Conservation (phyloP, 1,139 yeast species). For the Suhomyces atakaporum region DNA sequence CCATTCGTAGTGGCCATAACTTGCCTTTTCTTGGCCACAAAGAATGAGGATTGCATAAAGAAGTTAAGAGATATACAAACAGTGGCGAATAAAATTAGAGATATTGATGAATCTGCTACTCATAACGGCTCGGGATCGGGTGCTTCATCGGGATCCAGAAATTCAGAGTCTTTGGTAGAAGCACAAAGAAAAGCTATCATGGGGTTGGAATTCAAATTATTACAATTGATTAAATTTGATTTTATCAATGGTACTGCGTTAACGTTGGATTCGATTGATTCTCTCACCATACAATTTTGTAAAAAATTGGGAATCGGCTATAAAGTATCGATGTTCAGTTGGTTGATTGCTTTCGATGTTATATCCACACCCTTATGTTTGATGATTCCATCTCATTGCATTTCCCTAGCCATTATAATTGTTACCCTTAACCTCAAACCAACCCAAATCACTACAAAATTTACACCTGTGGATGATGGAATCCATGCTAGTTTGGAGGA, state of each 20-base stretch:
- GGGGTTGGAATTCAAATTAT: constrained; percentile 65
- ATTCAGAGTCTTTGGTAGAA: constrained; percentile 31
- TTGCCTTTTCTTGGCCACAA: constrained; percentile 76
- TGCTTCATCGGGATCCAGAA: constrained; percentile 2
- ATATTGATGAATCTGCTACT: constrained; percentile 22
- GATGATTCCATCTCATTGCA: constrained; percentile 76
- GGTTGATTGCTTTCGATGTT: constrained; percentile 77
- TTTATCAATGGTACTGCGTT: constrained; percentile 58
- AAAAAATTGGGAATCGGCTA: constrained; percentile 54
- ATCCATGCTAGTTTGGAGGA: constrained; percentile 20
- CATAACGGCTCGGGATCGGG: constrained; percentile 11
- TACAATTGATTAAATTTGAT: constrained; percentile 76
- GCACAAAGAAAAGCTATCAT: constrained; percentile 55
- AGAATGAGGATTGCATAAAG: constrained; percentile 88
- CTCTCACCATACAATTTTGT: constrained; percentile 65
- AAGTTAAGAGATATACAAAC: constrained; percentile 63
- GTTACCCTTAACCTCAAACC: constrained; percentile 46
- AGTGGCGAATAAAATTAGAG: constrained; percentile 44
- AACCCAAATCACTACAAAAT: constrained; percentile 28
- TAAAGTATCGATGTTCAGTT: constrained; percentile 56
- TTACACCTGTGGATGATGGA: constrained; percentile 42
- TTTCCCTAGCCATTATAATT: constrained; percentile 67
- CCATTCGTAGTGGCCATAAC: constrained; percentile 66
- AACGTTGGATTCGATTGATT: constrained; percentile 53
- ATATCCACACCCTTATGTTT: constrained; percentile 71